Evolutionary conservation across 1,284 basidiomycete species (phyloP), one percentile per base, ranked within the genome.

Genomic region (Trichosporon asahii): DNA sequence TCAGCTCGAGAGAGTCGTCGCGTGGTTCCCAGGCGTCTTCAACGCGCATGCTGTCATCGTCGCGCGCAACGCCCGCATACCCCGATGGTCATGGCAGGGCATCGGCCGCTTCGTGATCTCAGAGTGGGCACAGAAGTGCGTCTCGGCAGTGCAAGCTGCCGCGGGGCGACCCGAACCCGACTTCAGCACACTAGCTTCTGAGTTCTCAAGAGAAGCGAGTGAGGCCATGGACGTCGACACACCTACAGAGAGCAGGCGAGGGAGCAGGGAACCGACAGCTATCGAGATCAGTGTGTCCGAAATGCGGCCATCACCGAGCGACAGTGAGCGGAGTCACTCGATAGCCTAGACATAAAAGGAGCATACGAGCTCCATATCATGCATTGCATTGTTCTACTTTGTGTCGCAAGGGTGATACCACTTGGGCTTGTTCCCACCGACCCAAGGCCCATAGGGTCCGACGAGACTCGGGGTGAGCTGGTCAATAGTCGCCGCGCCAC

Each of bases 401-500:
- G 40, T n/a, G 55, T 9, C 25, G 6, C 15, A 8, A 5, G 27
- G 57, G 8, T 29, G 5, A 18, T 73, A 57, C 77, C 76, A 82
- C 11, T 77, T 76, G 2, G 81, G 80, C 11, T 73, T 67, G 68
- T 80, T 81, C 18, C 55, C 53, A 12, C 79, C 79, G 11, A 82
- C 80, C 81, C 81, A 82, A 9, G 81, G 80, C 21, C 82, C 82
- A 1, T 73, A 73, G 0, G 80, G 82, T 4, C 81, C 78, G 55
- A 93, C 90, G 90, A 95, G 89, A 77, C 92, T 90, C 0, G 94
- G 93, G 53, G 85, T 88, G 57, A 96, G 85, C 69, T 95, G 89
- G 8, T 85, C 80, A 15, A 87, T 74, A 18, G 76, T 79, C 7
- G 79, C 80, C n/a, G 84, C 85, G 9, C 86, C 86, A 44, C 85